Evolutionary conservation across 2,329 filamentous ascomycete genomes (phyloP), one percentile per base, ranked within the genome.

Genomic region (Aspergillus sp.): DNA sequence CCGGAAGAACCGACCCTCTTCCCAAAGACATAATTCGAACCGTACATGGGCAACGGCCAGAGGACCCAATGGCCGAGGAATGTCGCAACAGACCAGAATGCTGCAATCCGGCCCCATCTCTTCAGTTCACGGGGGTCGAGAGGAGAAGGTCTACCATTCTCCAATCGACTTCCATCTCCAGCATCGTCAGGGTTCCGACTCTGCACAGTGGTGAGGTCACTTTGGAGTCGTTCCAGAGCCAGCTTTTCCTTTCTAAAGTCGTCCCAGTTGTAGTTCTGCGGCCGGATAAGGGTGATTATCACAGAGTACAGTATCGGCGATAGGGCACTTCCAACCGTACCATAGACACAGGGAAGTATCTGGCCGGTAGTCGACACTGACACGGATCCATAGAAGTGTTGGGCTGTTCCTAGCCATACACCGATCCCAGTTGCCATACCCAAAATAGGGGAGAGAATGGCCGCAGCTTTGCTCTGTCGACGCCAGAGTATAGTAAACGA

Each of bases 11-110:
- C 45, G 57, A 72, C 71, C 53, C 63, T 64, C 50, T 76, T 75
- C 1, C 68, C 67, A 55, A 81, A 81, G 0, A 81, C 65, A 50
- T 81, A 81, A 8, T 73, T 71, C 0, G 77, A 72, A 0, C 73
- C 79, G 56, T 82, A 82, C 78, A 82, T 82, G 0, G 79, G 79
- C 42, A 82, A 65, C 0, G 79, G 79, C 78, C 79, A 82, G 2
- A 82, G 53, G 1, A 82, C 76, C 77, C 76, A 80, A 48, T 81
- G 78, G 0, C 79, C 79, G 1, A 81, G 50, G 48, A 81, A 81
- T 0, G 79, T 81, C 0, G 76, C 77, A 0, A 70, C 55, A 0
- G 77, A 70, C 79, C 78, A 79, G 7, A 73, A 64, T 1, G 74
- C 69, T 0, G 76, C 75, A 45, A 78, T 75, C 0, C 66, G 66